Percentiles rank a stretch among this genome's conserved stretches.
Evolutionary conservation across 2,329 filamentous ascomycete species (phyloP).

Genomic region (Graphiopsis chlorocephala): DNA sequence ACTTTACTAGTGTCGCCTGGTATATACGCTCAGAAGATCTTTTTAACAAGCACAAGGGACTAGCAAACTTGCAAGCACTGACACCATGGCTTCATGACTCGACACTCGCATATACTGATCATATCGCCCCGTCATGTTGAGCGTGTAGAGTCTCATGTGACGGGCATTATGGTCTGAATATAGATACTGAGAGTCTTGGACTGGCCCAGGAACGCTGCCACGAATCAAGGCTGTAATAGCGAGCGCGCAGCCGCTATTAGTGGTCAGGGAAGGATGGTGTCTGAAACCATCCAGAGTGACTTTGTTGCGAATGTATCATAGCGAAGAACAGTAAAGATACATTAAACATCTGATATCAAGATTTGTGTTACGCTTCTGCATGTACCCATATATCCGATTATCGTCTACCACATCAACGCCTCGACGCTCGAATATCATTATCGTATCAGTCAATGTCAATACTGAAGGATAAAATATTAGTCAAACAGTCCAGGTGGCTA

Average conservation of each 20-base stretch:
- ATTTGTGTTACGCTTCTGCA: conserved; percentile 3
- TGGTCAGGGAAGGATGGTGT: conserved; percentile 2
- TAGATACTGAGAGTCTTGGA: conserved; percentile 6
- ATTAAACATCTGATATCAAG: no score
- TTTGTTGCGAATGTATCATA: conserved; percentile 5
- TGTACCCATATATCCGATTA: conserved; percentile 4
- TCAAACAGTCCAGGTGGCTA: conserved; percentile 3
- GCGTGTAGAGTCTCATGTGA: conserved; percentile 4
- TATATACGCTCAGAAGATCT: conserved; percentile 6
- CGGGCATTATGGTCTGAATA: conserved; percentile 4
- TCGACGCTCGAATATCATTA: conserved; percentile 1
- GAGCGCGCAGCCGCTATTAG: conserved; percentile 2
- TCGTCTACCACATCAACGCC: conserved; percentile 2
- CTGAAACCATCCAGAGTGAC: conserved; percentile 5
- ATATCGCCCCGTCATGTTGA: conserved; percentile 5
- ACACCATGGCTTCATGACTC: conserved; percentile 6
- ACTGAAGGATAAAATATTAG: conserved; percentile 1
- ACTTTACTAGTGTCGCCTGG: conserved; percentile 4
- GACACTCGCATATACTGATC: conserved; percentile 3
- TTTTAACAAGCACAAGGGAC: conserved; percentile 1
- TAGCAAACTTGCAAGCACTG: conserved; percentile 6
- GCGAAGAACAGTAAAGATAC: conserved; percentile 2
- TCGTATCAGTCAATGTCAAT: conserved; percentile 7
- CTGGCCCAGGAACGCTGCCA: conserved; percentile 5
- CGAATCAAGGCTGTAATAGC: conserved; percentile 7